Evolutionary conservation across 768 basidiomycete species (phyloP), one percentile per base, ranked within the genome.

Genomic region (Suillus subalutaceus): DNA sequence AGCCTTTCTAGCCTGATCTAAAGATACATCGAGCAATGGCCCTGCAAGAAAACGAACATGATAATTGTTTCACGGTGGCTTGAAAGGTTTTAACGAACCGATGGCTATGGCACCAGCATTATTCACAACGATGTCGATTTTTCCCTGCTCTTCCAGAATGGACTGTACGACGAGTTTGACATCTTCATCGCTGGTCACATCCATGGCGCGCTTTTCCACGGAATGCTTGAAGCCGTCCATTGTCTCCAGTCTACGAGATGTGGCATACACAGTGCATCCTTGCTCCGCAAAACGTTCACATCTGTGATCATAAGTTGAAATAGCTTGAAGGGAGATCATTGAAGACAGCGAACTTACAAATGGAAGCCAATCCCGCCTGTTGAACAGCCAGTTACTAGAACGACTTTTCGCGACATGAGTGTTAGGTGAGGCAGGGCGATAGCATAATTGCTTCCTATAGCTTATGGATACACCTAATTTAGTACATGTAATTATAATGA

Each of bases 181-280:
- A 16, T 84, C 80, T 41, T 86, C 86, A 30, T 89, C 87, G 63
- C 77, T 83, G 2, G 83, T 88, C 15, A 94, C 88, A 70, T 94
- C 92, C 26, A 94, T 74, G 0, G 77, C 76, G 16, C 86, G 74
- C 60, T 77, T 84, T 60, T 84, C 80, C 52, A 90, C 83, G 1
- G 79, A 71, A 50, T 79, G 74, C 12, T 72, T 73, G 53, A 93
- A 86, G 4, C 83, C 85, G 1, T 79, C 80, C 79, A 94, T 90
- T 10, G 85, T 82, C 23, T 87, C 86, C 3, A 86, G 74, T 18
- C 79, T 82, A 16, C 92, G 86, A 6, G 92, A 86, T 0, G 91
- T 90, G 3, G 92, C 93, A 66, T 92, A 94, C 13, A 94, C 92
- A 52, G 82, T 85, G 75, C 90, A 93, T 41, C 86, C 90, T 40